Evolutionary conservation across 2,329 filamentous ascomycete species (phyloP).

Genomic region (Pleurostoma richardsiae): DNA sequence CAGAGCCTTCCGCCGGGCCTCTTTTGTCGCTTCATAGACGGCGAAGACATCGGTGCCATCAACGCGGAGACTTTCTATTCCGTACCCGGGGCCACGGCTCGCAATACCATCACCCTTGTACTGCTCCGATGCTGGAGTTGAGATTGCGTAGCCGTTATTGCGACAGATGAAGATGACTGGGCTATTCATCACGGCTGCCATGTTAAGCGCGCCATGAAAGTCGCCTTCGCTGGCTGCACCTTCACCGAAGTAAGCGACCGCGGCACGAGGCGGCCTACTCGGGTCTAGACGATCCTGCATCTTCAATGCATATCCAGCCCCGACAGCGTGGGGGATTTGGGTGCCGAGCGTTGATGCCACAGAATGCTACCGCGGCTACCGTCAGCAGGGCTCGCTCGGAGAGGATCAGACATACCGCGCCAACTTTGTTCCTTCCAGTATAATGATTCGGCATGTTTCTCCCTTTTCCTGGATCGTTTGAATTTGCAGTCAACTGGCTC

Average conservation of each 20-base stretch:
- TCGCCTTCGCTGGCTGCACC: constrained; percentile 87
- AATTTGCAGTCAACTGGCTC: too few relatives aligned
- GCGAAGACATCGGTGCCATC: constrained; percentile 96
- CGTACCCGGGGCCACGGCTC: constrained; percentile 79
- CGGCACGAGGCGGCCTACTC: constrained; percentile 61
- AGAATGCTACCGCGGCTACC: too few relatives aligned
- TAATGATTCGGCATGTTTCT: too few relatives aligned
- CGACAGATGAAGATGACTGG: constrained; percentile 87
- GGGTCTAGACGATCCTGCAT: constrained; percentile 71
- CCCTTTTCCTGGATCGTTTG: too few relatives aligned
- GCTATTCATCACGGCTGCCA: constrained; percentile 82
- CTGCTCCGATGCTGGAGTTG: constrained; percentile 82
- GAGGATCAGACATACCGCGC: too few relatives aligned
- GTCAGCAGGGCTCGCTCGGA: too few relatives aligned
- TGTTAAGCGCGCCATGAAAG: constrained; percentile 87
- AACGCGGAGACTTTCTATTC: constrained; percentile 88
- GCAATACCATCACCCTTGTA: constrained; percentile 91
- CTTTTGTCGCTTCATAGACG: constrained; percentile 70
- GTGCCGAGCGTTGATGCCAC: constrained; percentile 72
- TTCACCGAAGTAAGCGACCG: constrained; percentile 84
- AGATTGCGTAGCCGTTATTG: constrained; percentile 91
- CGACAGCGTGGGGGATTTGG: constrained; percentile 82
- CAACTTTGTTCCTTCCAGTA: too few relatives aligned
- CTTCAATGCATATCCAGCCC: constrained; percentile 83
- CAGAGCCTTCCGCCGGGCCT: neutral